Evolutionary conservation across 2,329 filamentous ascomycete species (phyloP), one percentile per base, ranked within the genome.

Genomic region (Tothia fuscella): DNA sequence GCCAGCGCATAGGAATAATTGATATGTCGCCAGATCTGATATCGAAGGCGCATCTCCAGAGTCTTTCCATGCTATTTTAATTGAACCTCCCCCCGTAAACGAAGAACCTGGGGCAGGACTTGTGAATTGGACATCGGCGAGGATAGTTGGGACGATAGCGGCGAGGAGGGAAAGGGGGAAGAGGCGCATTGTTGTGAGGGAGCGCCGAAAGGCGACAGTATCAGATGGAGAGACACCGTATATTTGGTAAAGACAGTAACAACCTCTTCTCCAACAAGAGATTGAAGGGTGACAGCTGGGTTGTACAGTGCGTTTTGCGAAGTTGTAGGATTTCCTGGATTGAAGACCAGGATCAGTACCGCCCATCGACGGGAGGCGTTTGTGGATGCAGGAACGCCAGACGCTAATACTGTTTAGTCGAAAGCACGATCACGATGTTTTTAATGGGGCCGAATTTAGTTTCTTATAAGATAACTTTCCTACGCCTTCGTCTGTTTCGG

Each of bases 1-100:
- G 42, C 78, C 78, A 5, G 73, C 70, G 51, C 73, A 74, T 17
- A 82, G 60, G 49, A 70, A 72, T 36, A 82, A 56, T 46, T 72
- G 62, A 55, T 76, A 82, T 14, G 65, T 63, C 2, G 60, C 55
- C 31, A 78, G 61, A 43, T 71, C 64, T 6, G 66, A 53, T 26
- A 77, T 54, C 3, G 59, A 53, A 2, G 75, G 73, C 32, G 63
- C 56, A 16, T 59, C 58, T 30, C 70, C 70, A 21, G 67, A 68
- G 14, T 79, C 74, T 44, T 64, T 62, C 75, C 75, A 80, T 48
- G 65, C 60, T 14, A 78, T 62, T 3, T 63, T 64, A 36, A 81
- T 62, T 12, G 66, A 55, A 41, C 65, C 61, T 34, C 70, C 72
- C 13, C 63, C 67, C 35, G 65, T 56, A 17, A 76, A 49, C 12